Evolutionary conservation across 805 yeast genomes (phyloP), one percentile per base, ranked within the genome.

Genomic region (Zygosaccharomyces lentus): DNA sequence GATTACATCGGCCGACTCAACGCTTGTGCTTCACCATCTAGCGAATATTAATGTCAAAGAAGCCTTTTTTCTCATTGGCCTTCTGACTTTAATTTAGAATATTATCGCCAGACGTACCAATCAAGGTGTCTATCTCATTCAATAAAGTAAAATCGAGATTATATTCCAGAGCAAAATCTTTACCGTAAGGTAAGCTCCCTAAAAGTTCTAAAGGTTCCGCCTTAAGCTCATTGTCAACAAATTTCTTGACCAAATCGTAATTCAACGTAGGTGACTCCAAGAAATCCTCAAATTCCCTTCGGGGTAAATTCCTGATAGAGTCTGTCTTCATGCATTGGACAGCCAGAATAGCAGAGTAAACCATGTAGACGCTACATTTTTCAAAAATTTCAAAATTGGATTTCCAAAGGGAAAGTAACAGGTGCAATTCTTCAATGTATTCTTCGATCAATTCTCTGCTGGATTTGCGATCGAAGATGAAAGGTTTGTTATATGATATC

Each of bases 401-500:
- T 31, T 53, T 49, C 58, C 62, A 59, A 4, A 54, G 38, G 6
- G 29, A 17, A n/a, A 61, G 38, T 17, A 59, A 42, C 8, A 31
- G 45, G 41, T 54, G 47, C 17, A 61, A 39, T 40, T 61, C 65
- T 40, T 57, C 58, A 10, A 58, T 58, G 23, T 54, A 55, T 4
- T 54, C 53, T 34, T 61, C 61, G 10, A 58, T 53, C 12, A 59
- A 27, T 13, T 44, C 41, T 39, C 53, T 50, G 34, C 63, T 56
- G 34, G 55, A 44, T 9, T 45, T 42, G 1, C 52, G 38, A 23
- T 59, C 62, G 29, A 48, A 53, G 6, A 77, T 70, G 52, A 78
- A 78, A 4, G 82, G 82, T 24, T 81, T 65, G 53, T 79, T 79
- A 36, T 78, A 68, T 51, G 84, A 78, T 12, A 80, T 65, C n/a